phyloP scores from a whole-genome alignment of 805 yeast genomes.

The Ogataea zsoltii region DNA sequence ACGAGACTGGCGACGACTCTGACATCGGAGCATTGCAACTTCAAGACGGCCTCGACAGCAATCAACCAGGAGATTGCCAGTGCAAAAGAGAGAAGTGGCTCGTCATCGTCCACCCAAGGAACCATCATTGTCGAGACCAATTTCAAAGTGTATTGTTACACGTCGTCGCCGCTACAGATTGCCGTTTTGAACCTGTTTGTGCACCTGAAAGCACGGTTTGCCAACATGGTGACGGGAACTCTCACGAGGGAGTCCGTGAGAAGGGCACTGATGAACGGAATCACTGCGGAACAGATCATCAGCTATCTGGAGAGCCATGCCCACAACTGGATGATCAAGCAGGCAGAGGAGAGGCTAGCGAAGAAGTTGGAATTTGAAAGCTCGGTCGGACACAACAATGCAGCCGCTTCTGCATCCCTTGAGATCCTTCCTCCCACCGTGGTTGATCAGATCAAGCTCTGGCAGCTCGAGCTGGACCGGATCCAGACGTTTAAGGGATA shows the following conservation, averaged over 20 bases:
- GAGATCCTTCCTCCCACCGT: conserved; percentile 90
- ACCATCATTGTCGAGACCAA: conserved; percentile 90
- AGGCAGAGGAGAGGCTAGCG: conserved; percentile 67
- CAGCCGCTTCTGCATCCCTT: conserved; percentile 48
- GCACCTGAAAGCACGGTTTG: conserved; percentile 78
- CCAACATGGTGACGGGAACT: conserved; percentile 92
- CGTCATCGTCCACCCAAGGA: conserved; percentile 42
- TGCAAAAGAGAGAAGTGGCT: conserved; percentile 23
- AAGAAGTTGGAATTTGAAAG: conserved; percentile 67
- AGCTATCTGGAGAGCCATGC: conserved; percentile 89
- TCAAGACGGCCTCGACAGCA: conserved; percentile 72
- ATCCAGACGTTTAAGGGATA: conserved; percentile 86
- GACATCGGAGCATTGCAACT: conserved; percentile 77
- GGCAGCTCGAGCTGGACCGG: conserved; percentile 96
- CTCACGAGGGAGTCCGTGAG: conserved; percentile 91
- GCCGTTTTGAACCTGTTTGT: conserved; percentile 89
- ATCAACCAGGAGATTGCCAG: conserved; percentile 63
- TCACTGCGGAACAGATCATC: conserved; percentile 92
- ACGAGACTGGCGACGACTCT: conserved; percentile 87
- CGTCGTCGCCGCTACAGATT: conserved; percentile 91
- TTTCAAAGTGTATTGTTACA: conserved; percentile 88
- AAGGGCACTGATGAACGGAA: conserved; percentile 80
- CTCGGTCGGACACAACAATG: conserved; percentile 38
- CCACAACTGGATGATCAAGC: conserved; percentile 82
- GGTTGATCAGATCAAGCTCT: conserved; percentile 90